A percentile compares a stretch with the other conserved stretches of the same genome.
Conservation (phyloP, 164 flowering plant species). For the Aristolochia californica region DNA sequence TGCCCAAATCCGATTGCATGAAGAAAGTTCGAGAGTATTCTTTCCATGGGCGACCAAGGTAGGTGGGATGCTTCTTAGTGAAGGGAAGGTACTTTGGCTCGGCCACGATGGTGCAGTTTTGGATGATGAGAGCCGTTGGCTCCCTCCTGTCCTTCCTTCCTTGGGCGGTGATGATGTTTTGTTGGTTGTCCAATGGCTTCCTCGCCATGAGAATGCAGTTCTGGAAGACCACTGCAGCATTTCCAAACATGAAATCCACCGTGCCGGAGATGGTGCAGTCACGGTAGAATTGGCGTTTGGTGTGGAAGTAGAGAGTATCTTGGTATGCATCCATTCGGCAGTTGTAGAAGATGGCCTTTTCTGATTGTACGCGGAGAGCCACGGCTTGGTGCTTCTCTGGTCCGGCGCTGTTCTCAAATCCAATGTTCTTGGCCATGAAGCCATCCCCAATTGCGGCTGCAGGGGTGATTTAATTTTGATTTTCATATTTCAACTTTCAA, state of each 20-base stretch:
- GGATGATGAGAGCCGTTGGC: constrained; percentile 15
- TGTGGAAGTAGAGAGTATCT: constrained; percentile 46
- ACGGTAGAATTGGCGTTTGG: constrained; percentile 49
- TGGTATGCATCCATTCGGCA: constrained; percentile 59
- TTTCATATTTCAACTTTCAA: too few species aligned
- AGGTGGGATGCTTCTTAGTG: constrained; percentile 2
- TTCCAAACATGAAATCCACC: constrained; percentile 53
- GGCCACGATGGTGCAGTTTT: constrained; percentile 9
- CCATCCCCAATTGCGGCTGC: constrained; percentile 38
- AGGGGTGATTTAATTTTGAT: too few species aligned
- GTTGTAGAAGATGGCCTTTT: constrained; percentile 51
- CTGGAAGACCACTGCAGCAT: constrained; percentile 41
- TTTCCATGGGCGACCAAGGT: constrained; percentile 6
- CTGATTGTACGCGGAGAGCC: constrained; percentile 50
- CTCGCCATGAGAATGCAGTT: constrained; percentile 40
- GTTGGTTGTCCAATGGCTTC: constrained; percentile 40
- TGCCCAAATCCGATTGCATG: constrained; percentile 3
- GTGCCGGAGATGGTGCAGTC: constrained; percentile 53
- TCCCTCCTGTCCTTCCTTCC: constrained; percentile 24
- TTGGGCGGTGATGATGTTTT: constrained; percentile 44
- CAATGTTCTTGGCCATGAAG: constrained; percentile 68
- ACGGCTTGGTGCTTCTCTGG: constrained; percentile 61
- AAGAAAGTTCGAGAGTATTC: not conserved
- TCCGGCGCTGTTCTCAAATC: constrained; percentile 78
- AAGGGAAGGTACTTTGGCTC: constrained; percentile 6